Percentiles rank a stretch among this genome's conserved stretches.
These are phyloP conservation scores for Flaveria robusta DNA, from an alignment of 129 eudicot species.

Conservation along the genomic window DNA sequence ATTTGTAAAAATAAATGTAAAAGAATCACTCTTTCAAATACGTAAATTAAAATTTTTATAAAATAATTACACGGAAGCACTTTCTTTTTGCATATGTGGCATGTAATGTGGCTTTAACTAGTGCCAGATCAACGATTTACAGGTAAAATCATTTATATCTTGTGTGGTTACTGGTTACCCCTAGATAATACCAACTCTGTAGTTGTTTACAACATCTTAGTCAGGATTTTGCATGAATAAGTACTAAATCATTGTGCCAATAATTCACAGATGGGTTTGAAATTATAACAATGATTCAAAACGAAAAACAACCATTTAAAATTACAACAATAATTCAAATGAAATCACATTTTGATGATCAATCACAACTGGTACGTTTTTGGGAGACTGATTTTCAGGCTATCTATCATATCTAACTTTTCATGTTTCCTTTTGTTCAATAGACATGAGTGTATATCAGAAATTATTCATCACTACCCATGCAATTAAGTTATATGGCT, in stretches of 20 bases:
- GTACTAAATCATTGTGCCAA: slow-evolving; percentile 7
- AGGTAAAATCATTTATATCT: neutral
- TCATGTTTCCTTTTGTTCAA: no score
- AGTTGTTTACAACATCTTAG: neutral
- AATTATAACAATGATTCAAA: neutral
- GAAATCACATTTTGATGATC: neutral
- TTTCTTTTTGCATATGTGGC: neutral
- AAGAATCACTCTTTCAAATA: neutral
- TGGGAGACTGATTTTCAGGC: no score
- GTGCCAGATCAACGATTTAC: neutral
- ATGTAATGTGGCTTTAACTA: neutral
- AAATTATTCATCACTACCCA: no score
- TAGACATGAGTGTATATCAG: no score
- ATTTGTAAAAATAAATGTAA: neutral
- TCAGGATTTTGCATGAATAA: neutral
- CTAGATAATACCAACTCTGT: neutral
- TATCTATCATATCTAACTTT: no score
- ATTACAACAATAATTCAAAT: neutral
- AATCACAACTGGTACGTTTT: neutral
- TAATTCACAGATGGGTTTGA: neutral
- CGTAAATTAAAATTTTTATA: neutral
- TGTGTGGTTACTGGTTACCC: neutral
- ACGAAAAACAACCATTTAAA: neutral
- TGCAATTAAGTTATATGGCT: no score
- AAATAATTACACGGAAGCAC: neutral